Evolutionary conservation across 306 rosid genomes (phyloP), one percentile per base, ranked within the genome.

Genomic region (Lithocarpus polystachyus): DNA sequence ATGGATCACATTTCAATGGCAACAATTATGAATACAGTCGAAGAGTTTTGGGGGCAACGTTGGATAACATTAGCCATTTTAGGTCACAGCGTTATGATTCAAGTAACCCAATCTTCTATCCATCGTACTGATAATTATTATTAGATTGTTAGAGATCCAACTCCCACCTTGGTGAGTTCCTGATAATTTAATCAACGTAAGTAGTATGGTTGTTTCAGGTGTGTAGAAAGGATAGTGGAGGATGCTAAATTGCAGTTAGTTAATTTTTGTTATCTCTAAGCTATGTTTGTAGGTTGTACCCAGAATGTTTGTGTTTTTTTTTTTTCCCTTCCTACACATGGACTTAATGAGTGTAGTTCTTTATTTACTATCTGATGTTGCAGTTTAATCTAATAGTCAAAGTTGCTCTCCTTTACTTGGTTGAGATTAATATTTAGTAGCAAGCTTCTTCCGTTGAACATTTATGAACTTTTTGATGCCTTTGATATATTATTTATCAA

Each of bases 1-100:
- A 80, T 81, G 92, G 92, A 86, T 84, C 89, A 59, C 89, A 71
- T 81, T 64, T 64, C 69, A 77, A 78, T 84, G 86, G 86, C 86
- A 82, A 80, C 89, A 74, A 89, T 87, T 77, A 83, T 77, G 97
- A 89, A 52, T 80, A 84, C 90, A 86, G 96, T 80, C 95, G 92
- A 67, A 86, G 92, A 83, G 88, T 84, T 67, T 78, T 77, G 80
- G 92, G 90, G 85, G 79, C 89, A 60, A 81, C 93, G 24, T 57
- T 86, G 89, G 97, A 90, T 86, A 87, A 82, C 85, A 80, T 85
- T 80, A 88, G 81, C 81, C 90, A 84, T 72, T 56, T 82, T 90
- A 87, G 93, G 88, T 74, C 92, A 48, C 92, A 90, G 76, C 91
- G 89, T 77, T 48, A 80, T 53, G 96, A 91, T 83, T 73, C 77